Evolutionary conservation across 192 early-diverging fungal species (phyloP), one percentile per base, ranked within the genome.

Genomic region (Coemansia sp.): DNA sequence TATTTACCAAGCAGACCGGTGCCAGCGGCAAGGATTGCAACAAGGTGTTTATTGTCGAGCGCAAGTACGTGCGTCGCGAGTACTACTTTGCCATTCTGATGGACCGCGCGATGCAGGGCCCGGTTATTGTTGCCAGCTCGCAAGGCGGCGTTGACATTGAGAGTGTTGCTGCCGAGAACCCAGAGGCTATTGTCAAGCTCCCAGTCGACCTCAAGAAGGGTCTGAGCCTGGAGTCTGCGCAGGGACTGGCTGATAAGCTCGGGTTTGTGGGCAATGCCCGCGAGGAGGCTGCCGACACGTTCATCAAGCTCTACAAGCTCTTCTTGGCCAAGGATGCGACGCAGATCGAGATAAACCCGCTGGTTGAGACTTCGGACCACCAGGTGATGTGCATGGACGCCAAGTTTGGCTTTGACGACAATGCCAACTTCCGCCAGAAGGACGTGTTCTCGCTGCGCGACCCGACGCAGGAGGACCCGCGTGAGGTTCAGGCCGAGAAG

Each of bases 121-220:
- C 97, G 34, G 95, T 98, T 38, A 82, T 99, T 73, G 92, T 99
- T 23, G 94, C 94, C 61, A 97, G 94, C 48, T 91, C 92, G 51
- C 92, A 99, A 84, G 97, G 95, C 64, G 97, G 97, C 67, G 91
- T 99, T 82, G 95, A 99, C 69, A 98, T 99, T 76, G 95, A 99
- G 81, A 84, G 81, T 49, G 97, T 99, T 37, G 95, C 97, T 34
- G 89, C 88, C 52, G 91, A 96, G 82, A 91, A 84, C 83, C 95
- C 97, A 25, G 93, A 99, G 18, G 97, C 97, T 23, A 97, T 98
- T 59, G 82, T 97, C 63, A 96, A 92, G 67, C 83, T 92, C 34
- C 89, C 94, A 25, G 81, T 99, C 61, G 92, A 97, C 74, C 92
- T 97, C 75, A 86, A 93, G 47, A 83, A 73, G 64, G 97, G 95